A percentile compares a stretch with the other conserved stretches of the same genome.
Conservation (phyloP, 139 green algal species). For the Pseudopediastrum boryanum region DNA sequence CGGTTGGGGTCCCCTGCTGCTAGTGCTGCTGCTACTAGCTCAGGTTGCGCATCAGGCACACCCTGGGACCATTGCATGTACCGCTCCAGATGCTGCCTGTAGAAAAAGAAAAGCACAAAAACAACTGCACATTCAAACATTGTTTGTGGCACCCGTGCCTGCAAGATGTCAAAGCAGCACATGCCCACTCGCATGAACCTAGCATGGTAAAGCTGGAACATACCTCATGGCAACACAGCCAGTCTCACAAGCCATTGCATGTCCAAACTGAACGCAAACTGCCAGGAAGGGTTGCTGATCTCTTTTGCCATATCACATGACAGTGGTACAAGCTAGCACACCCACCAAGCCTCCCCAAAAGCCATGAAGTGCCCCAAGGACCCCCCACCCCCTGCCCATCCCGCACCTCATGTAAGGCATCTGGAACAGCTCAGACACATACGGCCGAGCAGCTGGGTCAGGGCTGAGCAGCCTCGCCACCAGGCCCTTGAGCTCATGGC, state of each 20-base stretch:
- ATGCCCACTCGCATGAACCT: too few relatives aligned
- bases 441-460: background rate
- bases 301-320: too few relatives aligned
- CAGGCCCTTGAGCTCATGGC: slow-evolving; percentile 18
- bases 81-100: background rate
- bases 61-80: slow-evolving; percentile 30
- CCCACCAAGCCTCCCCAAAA: too few relatives aligned
- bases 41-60: slow-evolving; percentile 28
- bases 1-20: slow-evolving; percentile 3
- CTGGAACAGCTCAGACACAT: slow-evolving; percentile 11
- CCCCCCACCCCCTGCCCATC: too few relatives aligned
- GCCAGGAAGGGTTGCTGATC: too few relatives aligned
- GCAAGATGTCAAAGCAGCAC: background rate
- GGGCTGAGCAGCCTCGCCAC: slow-evolving; percentile 2
- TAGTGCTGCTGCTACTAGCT: slow-evolving; percentile 5
- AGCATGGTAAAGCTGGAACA: too few relatives aligned
- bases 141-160: background rate
- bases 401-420: slow-evolving; percentile 22
- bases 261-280: too few relatives aligned
- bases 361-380: too few relatives aligned
- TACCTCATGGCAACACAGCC: too few relatives aligned
- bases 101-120: background rate
- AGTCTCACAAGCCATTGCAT: too few relatives aligned
- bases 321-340: too few relatives aligned
- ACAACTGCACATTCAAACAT: background rate